Evolutionary conservation across 2,329 filamentous ascomycete species (phyloP).

Genomic region (Neonectria ditissima): DNA sequence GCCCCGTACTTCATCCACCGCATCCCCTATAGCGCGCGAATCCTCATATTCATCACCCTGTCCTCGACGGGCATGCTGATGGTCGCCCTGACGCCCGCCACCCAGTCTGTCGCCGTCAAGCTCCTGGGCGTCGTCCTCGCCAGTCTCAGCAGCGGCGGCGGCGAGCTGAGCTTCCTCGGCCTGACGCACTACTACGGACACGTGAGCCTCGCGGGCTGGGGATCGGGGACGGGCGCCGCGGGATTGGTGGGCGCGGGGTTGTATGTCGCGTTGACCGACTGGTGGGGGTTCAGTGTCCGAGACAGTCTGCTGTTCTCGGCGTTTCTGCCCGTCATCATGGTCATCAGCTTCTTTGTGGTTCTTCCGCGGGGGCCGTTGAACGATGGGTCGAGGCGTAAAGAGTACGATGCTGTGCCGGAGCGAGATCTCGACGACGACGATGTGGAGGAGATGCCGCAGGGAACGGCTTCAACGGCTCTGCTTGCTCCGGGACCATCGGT

Average conservation of each 20-base stretch:
- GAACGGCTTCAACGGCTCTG: conserved; percentile 61
- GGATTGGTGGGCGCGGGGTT: conserved; percentile 88
- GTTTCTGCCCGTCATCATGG: conserved; percentile 83
- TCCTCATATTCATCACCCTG: conserved; percentile 78
- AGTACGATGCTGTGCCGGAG: conserved; percentile 66
- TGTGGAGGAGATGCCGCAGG: conserved; percentile 51
- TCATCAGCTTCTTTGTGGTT: conserved; percentile 85
- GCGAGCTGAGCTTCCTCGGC: conserved; percentile 91
- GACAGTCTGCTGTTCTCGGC: conserved; percentile 82
- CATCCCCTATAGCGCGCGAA: conserved; percentile 82
- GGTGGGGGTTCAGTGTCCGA: conserved; percentile 78
- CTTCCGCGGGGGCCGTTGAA: conserved; percentile 76
- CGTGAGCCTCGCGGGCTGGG: conserved; percentile 90
- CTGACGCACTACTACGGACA: conserved; percentile 94
- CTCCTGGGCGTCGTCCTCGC: conserved; percentile 86
- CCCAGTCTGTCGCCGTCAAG: conserved; percentile 76
- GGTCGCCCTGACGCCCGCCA: conserved; percentile 80
- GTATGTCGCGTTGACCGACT: conserved; percentile 88
- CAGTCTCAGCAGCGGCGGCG: conserved; percentile 85
- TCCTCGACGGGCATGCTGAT: conserved; percentile 91
- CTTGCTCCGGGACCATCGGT: conserved; percentile 58
- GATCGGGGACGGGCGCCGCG: conserved; percentile 90
- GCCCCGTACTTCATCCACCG: conserved; percentile 94
- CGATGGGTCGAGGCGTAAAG: conserved; percentile 55
- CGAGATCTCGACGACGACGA: conserved; percentile 54